Base-by-base conservation (phyloP, 768 basidiomycete species). In the Phanerodontia chrysosporium region DNA sequence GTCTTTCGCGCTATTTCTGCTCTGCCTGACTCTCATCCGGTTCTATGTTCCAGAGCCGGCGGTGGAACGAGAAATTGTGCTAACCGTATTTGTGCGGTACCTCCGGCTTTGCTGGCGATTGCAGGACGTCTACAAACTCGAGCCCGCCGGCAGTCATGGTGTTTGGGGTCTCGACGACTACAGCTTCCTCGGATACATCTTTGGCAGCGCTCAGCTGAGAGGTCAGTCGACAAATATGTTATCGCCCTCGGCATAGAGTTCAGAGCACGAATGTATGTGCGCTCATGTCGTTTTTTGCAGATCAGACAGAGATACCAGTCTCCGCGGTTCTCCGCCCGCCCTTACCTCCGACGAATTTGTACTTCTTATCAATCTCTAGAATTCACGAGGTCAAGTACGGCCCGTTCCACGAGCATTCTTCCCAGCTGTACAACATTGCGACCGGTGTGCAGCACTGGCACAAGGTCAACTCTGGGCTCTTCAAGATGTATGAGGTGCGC, bases 161-260 rank as follows among this genome's bases (percentile, higher is more conserved):
- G 96, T 98, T 0, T 99, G 96, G 97, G 97, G 95, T 1, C 75
- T 98, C 36, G 95, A 98, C 67, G 95, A 97, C 70, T 96, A 89
- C 55, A 82, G 79, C 53, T 95, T 96, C 73, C 79, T 98, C 45
- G 86, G 89, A 2, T 97, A 96, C 67, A 80, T 95, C 10, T 94
- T 95, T 69, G 95, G 95, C 10, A 92, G 92, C 62, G 92, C 85
- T 1, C 92, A 98, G 73, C 79, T 98, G 36, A 79, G 87, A 83
- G 89, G 91, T 83, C 65, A 18, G 75, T 53, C 39, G 22, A 13
- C 51, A 35, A 42, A 39, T 49, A 42, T 25, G 46, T 36, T 53
- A 39, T 56, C 46, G 42, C 16, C 14, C n/a, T 14, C 25, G 16
- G 29, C 35, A 46, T 32, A 57, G 49, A 25, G 55, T 45, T 56